These are phyloP conservation scores for Cadophora gregata DNA, from an alignment of 2,329 filamentous ascomycete genomes.

Conservation along the genomic window DNA sequence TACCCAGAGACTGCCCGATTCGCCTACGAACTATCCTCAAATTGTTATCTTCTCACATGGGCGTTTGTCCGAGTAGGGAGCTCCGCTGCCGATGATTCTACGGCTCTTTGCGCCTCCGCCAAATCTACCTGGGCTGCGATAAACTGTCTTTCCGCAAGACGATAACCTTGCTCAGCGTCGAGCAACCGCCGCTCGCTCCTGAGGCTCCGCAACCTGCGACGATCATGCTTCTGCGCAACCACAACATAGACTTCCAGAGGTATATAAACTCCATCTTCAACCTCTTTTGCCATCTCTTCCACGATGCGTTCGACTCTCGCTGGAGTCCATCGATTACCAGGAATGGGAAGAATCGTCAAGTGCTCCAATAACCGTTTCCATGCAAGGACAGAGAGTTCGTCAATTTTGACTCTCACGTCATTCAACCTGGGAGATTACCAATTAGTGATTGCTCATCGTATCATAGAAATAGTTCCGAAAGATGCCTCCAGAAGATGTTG, in stretches of 20 bases:
- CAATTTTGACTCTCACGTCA: conserved; percentile 1
- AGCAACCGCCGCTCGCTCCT: background rate
- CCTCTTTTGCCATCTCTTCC: background rate
- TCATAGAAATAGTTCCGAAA: no score
- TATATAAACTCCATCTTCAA: background rate
- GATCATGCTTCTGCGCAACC: conserved; percentile 1
- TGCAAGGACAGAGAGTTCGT: conserved; percentile 3
- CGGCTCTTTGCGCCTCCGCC: background rate
- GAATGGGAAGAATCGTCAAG: background rate
- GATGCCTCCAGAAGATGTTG: background rate
- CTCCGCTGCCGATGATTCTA: background rate
- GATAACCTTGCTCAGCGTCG: background rate
- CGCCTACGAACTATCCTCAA: background rate
- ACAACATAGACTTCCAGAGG: conserved; percentile 8
- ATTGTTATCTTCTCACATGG: background rate
- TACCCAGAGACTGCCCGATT: no score
- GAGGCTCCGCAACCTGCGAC: background rate
- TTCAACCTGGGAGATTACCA: conserved; percentile 1
- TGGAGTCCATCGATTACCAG: background rate
- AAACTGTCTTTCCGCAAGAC: no score
- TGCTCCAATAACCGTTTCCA: background rate
- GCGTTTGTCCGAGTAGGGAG: background rate
- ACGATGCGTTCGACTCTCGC: background rate
- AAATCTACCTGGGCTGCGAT: background rate
- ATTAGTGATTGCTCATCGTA: no score